Conservation (phyloP, 352 stramenopile genomes). For the Poterioochromonas sp. region DNA sequence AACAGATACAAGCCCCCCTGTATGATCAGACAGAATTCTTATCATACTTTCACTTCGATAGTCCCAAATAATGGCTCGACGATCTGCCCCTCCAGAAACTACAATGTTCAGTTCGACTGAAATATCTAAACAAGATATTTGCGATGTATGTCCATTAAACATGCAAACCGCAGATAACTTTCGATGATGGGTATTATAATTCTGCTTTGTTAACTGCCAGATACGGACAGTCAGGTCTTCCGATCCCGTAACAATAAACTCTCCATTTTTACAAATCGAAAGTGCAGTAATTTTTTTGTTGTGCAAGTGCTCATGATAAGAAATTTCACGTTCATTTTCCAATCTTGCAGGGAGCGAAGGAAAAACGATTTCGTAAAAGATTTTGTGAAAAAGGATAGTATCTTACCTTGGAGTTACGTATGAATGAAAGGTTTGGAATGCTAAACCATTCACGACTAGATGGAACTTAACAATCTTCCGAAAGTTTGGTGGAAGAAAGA, state of each 20-base stretch:
- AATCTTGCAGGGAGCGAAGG: neutral
- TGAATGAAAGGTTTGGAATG: neutral
- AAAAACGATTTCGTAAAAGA: neutral
- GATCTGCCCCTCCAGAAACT: neutral
- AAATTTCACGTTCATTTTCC: slow-evolving; percentile 3
- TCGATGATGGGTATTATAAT: neutral
- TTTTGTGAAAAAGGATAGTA: neutral
- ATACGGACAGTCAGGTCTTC: neutral
- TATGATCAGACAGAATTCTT: slow-evolving; percentile 39
- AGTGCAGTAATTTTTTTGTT: neutral
- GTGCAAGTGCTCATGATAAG: slow-evolving; percentile 9
- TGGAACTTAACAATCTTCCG: neutral
- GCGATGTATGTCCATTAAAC: neutral
- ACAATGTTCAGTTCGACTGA: neutral
- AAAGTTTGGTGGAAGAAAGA: neutral
- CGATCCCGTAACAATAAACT: neutral
- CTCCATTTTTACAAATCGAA: neutral
- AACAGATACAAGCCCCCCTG: slow-evolving; percentile 38
- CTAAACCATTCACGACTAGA: neutral
- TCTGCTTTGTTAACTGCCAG: neutral
- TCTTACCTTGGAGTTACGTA: neutral
- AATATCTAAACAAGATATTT: neutral
- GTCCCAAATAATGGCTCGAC: neutral
- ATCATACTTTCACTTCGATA: neutral
- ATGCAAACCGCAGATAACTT: neutral